These are phyloP conservation scores for Orbilia quercus DNA, from an alignment of 2,329 filamentous ascomycete species.

Conservation along the genomic window DNA sequence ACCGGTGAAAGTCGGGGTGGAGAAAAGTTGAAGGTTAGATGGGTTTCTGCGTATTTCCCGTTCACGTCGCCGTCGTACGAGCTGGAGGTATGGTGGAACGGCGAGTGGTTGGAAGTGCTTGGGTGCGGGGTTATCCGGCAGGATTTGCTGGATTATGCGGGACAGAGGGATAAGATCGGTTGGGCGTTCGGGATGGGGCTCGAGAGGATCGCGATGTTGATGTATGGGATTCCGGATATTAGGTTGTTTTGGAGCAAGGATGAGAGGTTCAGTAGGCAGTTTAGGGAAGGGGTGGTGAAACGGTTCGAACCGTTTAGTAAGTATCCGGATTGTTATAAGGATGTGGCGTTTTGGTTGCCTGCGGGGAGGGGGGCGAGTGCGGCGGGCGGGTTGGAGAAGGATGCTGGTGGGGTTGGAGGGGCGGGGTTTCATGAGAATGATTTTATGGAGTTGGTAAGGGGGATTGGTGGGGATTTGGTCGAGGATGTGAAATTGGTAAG, in stretches of 20 bases:
- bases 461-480: slow-evolving; percentile 81
- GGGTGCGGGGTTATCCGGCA: slow-evolving; percentile 93
- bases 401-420: slow-evolving; percentile 62
- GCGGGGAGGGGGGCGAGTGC: slow-evolving; percentile 57
- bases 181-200: slow-evolving; percentile 97
- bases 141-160: slow-evolving; percentile 79
- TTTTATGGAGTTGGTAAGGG: slow-evolving; percentile 92
- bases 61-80: slow-evolving; percentile 97
- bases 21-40: slow-evolving; percentile 85
- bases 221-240: slow-evolving; percentile 96
- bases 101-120: slow-evolving; percentile 94
- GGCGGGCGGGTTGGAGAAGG: slow-evolving; percentile 60
- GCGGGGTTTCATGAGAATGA: slow-evolving; percentile 88
- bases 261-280: slow-evolving; percentile 85
- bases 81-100: slow-evolving; percentile 92
- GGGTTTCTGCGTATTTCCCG: slow-evolving; percentile 97
- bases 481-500: slow-evolving; percentile 82
- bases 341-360: slow-evolving; percentile 91
- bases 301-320: slow-evolving; percentile 90
- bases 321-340: slow-evolving; percentile 87
- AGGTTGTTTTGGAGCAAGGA: slow-evolving; percentile 95
- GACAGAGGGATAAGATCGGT: slow-evolving; percentile 72
- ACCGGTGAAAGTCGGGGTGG: slow-evolving; percentile 72
- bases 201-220: slow-evolving; percentile 95
- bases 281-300: slow-evolving; percentile 69